phyloP scores from a whole-genome alignment of 1,284 basidiomycete genomes.

The Ustilago cynodontis region DNA sequence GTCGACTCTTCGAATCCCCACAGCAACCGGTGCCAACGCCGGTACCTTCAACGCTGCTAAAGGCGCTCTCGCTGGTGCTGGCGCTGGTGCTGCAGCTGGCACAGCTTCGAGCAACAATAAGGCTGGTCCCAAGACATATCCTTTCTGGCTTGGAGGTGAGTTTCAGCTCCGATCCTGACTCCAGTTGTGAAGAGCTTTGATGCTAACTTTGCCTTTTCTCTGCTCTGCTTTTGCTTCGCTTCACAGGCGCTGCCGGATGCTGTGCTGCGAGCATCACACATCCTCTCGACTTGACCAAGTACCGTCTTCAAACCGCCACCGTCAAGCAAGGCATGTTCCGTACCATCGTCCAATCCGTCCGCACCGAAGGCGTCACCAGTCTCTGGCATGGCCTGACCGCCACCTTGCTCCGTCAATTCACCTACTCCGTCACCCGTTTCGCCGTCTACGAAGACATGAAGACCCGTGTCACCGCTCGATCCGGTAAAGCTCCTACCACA shows the following conservation, averaged over 20 bases:
- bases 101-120: conserved; percentile 23
- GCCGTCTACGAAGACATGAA: conserved; percentile 69
- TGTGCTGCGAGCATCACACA: conserved; percentile 66
- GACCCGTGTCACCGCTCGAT: conserved; percentile 28
- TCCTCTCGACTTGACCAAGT: conserved; percentile 69
- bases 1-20: conserved; percentile 37
- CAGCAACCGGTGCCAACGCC: conserved; percentile 28
- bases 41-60: conserved; percentile 50
- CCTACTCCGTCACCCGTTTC: conserved; percentile 68
- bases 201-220: not conserved
- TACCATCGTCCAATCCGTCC: conserved; percentile 51
- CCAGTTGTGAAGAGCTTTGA: not conserved
- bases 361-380: conserved; percentile 56
- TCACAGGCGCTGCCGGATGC: conserved; percentile 45
- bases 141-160: conserved; percentile 67
- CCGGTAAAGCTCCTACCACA: conserved; percentile 29
- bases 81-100: conserved; percentile 34
- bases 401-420: conserved; percentile 66
- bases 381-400: conserved; percentile 67
- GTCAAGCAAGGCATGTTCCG: conserved; percentile 54
- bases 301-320: conserved; percentile 69
- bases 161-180: not conserved
- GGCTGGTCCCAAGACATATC: conserved; percentile 51
- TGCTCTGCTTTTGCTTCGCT: not conserved
- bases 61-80: conserved; percentile 46